A percentile compares a stretch with the other conserved stretches of the same genome.
Evolutionary conservation across 345 rosid species (phyloP).

Genomic region (Anacardium occidentale): DNA sequence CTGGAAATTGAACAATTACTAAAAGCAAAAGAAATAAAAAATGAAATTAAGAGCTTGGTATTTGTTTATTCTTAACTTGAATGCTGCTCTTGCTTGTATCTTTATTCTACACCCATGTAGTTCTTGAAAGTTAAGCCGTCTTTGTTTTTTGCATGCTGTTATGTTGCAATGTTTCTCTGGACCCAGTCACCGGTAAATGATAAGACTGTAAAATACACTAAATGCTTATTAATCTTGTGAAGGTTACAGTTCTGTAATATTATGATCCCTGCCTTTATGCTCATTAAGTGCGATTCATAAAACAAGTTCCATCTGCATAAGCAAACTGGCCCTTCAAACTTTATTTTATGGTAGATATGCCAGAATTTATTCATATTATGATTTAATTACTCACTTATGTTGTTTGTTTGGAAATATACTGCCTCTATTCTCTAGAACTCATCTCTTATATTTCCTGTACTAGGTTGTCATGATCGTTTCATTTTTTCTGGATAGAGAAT

Average conservation of each 20-base stretch:
- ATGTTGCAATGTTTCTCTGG: neutral
- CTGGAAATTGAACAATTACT: neutral
- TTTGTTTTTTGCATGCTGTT: neutral
- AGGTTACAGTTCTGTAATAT: neutral
- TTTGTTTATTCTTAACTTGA: neutral
- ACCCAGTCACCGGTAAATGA: neutral
- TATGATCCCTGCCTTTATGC: neutral
- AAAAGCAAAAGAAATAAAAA: neutral
- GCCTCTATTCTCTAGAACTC: neutral
- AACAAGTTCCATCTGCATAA: neutral
- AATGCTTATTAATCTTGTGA: neutral
- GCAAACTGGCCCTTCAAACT: conserved; percentile 1
- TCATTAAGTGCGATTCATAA: neutral
- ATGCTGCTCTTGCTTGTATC: neutral
- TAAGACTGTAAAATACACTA: neutral
- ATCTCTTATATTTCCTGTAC: neutral
- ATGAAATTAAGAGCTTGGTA: neutral
- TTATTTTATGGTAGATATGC: neutral
- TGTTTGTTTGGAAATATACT: no score
- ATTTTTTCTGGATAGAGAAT: neutral
- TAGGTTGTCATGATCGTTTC: neutral
- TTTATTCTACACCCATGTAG: neutral
- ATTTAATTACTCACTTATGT: neutral
- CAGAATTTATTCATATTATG: neutral
- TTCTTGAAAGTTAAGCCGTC: neutral